These are phyloP conservation scores for Epichloe typhina DNA, from an alignment of 2,329 filamentous ascomycete genomes.

Conservation along the genomic window DNA sequence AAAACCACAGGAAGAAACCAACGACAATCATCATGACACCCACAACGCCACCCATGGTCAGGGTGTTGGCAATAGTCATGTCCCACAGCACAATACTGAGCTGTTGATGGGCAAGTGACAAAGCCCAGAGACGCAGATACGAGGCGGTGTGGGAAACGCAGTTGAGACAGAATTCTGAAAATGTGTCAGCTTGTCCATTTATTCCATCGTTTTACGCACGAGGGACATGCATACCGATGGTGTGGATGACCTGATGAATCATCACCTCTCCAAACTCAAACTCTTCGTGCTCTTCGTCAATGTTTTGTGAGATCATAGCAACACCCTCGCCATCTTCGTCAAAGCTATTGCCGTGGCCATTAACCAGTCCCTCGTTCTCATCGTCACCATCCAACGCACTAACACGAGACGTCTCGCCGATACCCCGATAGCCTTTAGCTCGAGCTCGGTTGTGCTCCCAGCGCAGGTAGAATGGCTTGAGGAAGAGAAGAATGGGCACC, in stretches of 20 bases:
- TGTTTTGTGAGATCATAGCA: constrained; percentile 79
- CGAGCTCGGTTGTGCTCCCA: constrained; percentile 86
- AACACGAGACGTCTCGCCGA: constrained; percentile 78
- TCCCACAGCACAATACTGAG: constrained; percentile 90
- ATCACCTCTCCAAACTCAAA: constrained; percentile 96
- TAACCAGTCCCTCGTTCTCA: constrained; percentile 42
- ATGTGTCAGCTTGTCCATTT: constrained; percentile 15
- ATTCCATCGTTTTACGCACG: background rate
- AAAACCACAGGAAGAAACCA: constrained; percentile 83
- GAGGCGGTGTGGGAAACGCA: constrained; percentile 98
- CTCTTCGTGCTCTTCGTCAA: constrained; percentile 79
- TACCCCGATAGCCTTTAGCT: constrained; percentile 79
- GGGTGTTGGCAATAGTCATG: constrained; percentile 79
- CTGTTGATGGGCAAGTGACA: constrained; percentile 96
- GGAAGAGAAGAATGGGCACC: constrained; percentile 80
- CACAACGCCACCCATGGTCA: constrained; percentile 48
- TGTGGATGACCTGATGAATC: constrained; percentile 99
- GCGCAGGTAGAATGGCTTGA: constrained; percentile 92
- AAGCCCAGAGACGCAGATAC: constrained; percentile 94
- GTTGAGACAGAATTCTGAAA: constrained; percentile 88
- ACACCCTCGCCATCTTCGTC: constrained; percentile 65
- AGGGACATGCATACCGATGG: constrained; percentile 58
- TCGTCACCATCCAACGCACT: constrained; percentile 86
- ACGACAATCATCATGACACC: constrained; percentile 73
- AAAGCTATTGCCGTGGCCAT: constrained; percentile 44